Base-by-base conservation (phyloP, 176 grass and related monocot species). In the Oryza australiensis region DNA sequence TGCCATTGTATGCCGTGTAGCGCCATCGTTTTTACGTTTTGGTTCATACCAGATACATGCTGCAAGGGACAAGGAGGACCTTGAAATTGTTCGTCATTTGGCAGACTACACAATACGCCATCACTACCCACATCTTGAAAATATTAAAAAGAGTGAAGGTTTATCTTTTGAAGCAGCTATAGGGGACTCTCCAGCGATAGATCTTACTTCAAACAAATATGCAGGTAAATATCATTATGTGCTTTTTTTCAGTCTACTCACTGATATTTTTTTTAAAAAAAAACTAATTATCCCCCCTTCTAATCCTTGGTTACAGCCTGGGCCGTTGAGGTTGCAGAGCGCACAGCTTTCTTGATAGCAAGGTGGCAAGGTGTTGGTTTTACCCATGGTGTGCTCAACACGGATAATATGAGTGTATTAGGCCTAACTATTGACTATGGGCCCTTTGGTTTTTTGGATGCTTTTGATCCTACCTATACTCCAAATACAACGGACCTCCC, bases 171-270 rank as follows among this genome's bases (percentile, higher is more conserved):
- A 99, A 73, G 79, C 89, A 62, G 82, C 72, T 70, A 70, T 86
- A 20, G 91, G 90, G 62, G 93, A 93, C 41, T 87, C 87, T 37
- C 86, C 90, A 74, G 63, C 88, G 18, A 94, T 98, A n/a, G 96
- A 98, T 91, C 84, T 98, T 73, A 95, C 96, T 82, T 98, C 92
- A 18, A 99, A 99, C 66, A 99, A 99, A 86, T 99, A 99, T 93
- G 96, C 96, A 67, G 96, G 96, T 73, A 86, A 88, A 48, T 66
- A 65, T 55, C 3, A 41, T 83, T 23, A 0, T 69, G 9, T 67
- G 5, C 2, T 37, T 76, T 75, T 7, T 76, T 76, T 72, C 27
- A 26, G 12, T 72, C n/a, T 57, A 9, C 8, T 10, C 11, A 12
- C 77, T 49, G 9, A 24, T 68, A 1, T 76, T 70, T 45, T n/a